These are phyloP conservation scores for Leishmania gerbilli DNA, from an alignment of 208 protist species.

Conservation along the genomic window DNA sequence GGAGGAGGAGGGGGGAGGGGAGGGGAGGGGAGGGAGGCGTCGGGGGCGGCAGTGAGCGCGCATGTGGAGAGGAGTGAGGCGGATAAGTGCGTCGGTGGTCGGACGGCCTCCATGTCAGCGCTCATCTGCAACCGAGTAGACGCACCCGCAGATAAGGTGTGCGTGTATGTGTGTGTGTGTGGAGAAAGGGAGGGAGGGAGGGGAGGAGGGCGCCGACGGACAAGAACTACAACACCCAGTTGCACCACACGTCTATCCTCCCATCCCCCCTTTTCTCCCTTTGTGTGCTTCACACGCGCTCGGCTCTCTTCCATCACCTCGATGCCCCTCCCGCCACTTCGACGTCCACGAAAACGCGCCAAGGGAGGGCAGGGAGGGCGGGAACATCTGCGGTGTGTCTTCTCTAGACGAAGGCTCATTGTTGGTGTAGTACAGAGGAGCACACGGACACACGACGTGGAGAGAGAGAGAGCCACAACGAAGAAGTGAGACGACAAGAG, in stretches of 20 bases:
- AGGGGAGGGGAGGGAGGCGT: not conserved
- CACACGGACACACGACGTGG: not conserved
- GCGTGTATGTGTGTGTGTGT: no score
- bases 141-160: not conserved
- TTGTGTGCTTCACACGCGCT: not conserved
- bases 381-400: not conserved
- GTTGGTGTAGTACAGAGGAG: not conserved
- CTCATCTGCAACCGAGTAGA: not conserved
- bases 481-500: not conserved
- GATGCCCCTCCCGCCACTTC: no score
- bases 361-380: not conserved
- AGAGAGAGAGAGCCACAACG: not conserved
- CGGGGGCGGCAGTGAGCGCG: not conserved
- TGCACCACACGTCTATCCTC: not conserved
- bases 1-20: not conserved
- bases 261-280: no score
- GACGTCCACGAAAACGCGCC: not conserved
- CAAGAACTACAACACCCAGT: not conserved
- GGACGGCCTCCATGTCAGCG: not conserved
- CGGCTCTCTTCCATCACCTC: not conserved
- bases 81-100: not conserved
- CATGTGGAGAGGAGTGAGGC: not conserved
- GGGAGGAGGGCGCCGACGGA: not conserved
- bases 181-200: not conserved
- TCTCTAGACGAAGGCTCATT: no score